Evolutionary conservation across 441 rosid genomes (phyloP).

Genomic region (Croton setiger): DNA sequence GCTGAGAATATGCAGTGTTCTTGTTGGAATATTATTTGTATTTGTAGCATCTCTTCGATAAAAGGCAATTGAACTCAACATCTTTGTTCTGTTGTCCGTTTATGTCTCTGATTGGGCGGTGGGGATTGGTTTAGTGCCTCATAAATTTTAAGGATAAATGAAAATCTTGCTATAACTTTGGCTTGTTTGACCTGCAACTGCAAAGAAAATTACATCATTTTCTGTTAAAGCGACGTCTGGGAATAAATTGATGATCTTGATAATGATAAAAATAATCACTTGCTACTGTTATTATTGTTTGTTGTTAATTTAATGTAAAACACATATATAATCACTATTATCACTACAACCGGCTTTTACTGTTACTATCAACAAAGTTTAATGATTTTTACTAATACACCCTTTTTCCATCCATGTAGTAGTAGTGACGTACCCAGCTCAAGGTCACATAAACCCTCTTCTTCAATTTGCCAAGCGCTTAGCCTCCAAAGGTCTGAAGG

Average conservation of each 20-base stretch:
- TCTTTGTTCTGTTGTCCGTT: neutral
- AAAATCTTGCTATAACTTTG: neutral
- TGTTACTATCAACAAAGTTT: no score
- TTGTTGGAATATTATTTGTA: conserved; percentile 8
- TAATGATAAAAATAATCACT: no score
- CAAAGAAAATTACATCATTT: neutral
- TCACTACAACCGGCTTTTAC: no score
- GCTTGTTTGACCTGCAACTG: conserved; percentile 14
- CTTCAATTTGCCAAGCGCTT: conserved; percentile 39
- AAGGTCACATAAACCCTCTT: conserved; percentile 47
- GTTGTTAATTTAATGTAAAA: no score
- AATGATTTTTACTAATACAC: no score
- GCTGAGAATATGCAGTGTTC: conserved; percentile 11
- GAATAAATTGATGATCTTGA: no score
- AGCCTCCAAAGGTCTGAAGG: conserved; percentile 34
- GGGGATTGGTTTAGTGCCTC: neutral
- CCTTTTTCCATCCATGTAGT: conserved; percentile 25
- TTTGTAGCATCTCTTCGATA: neutral
- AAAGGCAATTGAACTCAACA: conserved; percentile 12
- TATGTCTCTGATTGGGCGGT: neutral
- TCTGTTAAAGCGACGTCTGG: no score
- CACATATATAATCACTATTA: no score
- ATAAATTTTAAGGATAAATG: neutral
- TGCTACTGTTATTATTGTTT: no score
- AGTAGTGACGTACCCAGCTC: conserved; percentile 37